Base-by-base conservation (phyloP, 495 filamentous ascomycete genomes). In the Penicillium waksmanii region DNA sequence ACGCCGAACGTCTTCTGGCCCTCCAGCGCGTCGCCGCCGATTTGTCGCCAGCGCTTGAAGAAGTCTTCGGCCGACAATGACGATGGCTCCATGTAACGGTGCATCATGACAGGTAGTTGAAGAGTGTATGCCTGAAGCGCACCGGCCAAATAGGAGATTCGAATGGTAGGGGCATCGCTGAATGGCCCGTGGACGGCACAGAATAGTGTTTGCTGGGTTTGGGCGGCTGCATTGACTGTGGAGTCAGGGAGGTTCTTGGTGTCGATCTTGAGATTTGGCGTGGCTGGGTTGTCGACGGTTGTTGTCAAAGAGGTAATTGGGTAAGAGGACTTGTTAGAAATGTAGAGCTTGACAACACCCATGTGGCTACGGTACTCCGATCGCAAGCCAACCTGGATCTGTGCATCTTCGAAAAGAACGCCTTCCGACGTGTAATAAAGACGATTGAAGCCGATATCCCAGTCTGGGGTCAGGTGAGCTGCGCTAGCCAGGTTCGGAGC, bases 21-120 rank as follows among this genome's bases (percentile, higher is more conserved):
- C 69, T 99, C 96, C 11, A 96, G 81, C 6, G 93, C 90, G 2
- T 81, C 82, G 7, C 90, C 92, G 17, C 96, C 96, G 66, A 99
- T 98, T 73, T 99, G 96, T 74, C 95, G 91, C 96, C 96, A 99
- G 19, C 96, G 82, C 79, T 95, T 97, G 80, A 99, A 99, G 76
- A 98, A 99, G 60, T 98, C 95, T 50, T 97, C 95, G 0, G 86
- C 86, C 9, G 82, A 82, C 38, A 99, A 74, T 40, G 89, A 84
- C 0, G 96, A 93, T 0, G 89, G 85, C 57, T 96, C 93, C 93
- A 98, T 96, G 75, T 95, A 99, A 63, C 97, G 96, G 68, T 97
- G 93, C 57, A 92, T 84, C 3, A 90, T 77, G 4, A 99, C 85
- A 0, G 96, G 96, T 3, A 99, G 82, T 70, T 93, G 92, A 13